Percentiles rank a stretch among this genome's conserved stretches.
Evolutionary conservation across 345 rosid species (phyloP).

Genomic region (Noccaea caerulescens): DNA sequence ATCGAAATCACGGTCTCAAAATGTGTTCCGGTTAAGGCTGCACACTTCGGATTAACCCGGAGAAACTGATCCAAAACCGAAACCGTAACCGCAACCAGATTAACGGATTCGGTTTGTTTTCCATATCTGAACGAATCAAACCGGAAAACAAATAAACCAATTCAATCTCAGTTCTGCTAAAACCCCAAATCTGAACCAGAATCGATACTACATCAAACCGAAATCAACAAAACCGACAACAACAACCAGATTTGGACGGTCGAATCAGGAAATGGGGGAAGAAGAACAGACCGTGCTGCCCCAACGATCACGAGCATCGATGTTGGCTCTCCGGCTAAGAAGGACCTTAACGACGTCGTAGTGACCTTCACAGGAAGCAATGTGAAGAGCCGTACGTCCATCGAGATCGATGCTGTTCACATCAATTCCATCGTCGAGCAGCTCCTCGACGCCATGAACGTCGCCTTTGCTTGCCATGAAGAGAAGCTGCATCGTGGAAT

Average conservation of each 20-base stretch:
- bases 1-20: neutral
- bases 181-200: neutral
- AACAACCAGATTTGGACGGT: neutral
- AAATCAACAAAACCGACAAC: too few species aligned
- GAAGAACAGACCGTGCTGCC: constrained; percentile 81
- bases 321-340: constrained; percentile 70
- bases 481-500: constrained; percentile 85
- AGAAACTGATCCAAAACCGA: neutral
- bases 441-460: constrained; percentile 68
- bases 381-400: constrained; percentile 93
- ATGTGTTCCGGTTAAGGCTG: neutral
- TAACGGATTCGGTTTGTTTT: constrained; percentile 2
- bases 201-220: neutral
- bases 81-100: neutral
- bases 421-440: constrained; percentile 73
- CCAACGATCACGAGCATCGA: constrained; percentile 99
- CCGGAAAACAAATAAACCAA: neutral
- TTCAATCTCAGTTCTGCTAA: neutral
- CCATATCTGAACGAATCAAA: neutral
- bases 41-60: too few species aligned
- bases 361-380: constrained; percentile 94
- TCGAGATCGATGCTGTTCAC: constrained; percentile 95
- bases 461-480: constrained; percentile 90
- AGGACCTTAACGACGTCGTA: constrained; percentile 69
- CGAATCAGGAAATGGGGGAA: neutral